Base-by-base conservation (phyloP, 208 protist genomes). In the Acanthamoeba royreba region DNA sequence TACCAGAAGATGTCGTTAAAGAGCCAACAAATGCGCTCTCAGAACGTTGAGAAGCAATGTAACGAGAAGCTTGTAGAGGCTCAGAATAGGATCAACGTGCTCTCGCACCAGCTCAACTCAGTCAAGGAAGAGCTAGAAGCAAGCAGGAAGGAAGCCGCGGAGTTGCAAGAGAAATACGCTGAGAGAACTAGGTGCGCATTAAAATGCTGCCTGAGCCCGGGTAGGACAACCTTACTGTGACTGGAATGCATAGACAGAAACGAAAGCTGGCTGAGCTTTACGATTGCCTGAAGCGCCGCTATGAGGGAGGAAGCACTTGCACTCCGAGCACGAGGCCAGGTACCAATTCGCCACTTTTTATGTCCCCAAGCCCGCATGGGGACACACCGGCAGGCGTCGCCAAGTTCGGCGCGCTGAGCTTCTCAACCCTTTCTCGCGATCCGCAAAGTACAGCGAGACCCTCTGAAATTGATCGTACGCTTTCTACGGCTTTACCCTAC, bases 21-120 rank as follows among this genome's bases (percentile, higher is more conserved):
- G 55, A 69, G 69, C 17, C 55, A 72, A 35, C 85, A 91, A 33
- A 28, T 43, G 38, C 31, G 55, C 3, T 22, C 28, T 5, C 85
- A 91, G 35, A 69, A 33, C 33, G 22, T 91, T 33, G 85, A 91
- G 85, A 58, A 91, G 38, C 85, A 91, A 33, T 91, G 53, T 33
- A 58, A 91, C 47, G 85, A 91, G 31, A 91, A 91, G 35, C 49
- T 91, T 17, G 31, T 91, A 25, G 49, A 91, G 42, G 85, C 85
- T 2, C 85, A 91, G 42, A 91, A 91, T 33, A 91, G 69, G 46
- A 72, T 91, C 33, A 91, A 91, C 55, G 85, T 91, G 2, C 85
- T 91, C 85, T 69, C 17, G 19, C 85, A 91, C 85, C 85, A 91
- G 42, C 85, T 91, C 13, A 72, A 58, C 31, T 58, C 85, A n/a